phyloP scores from a whole-genome alignment of 192 early-diverging fungal species.

The Rhizophagus clarus region DNA sequence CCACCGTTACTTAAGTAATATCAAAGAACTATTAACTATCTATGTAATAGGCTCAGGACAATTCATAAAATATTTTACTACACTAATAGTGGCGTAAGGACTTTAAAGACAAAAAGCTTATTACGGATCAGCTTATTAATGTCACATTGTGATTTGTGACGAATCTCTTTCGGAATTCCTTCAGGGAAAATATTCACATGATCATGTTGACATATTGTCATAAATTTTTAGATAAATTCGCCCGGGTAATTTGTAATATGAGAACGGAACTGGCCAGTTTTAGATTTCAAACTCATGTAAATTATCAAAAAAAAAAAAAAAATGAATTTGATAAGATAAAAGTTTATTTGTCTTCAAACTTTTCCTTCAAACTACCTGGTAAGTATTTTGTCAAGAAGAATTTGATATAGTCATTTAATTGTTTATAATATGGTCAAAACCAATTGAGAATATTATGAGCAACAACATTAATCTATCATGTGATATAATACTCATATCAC shows the following conservation, averaged over 20 bases:
- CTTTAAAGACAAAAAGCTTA: too few relatives aligned
- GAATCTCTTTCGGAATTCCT: too few relatives aligned
- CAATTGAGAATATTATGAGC: background rate
- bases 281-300: background rate
- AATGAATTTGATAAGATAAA: background rate
- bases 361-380: background rate
- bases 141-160: too few relatives aligned
- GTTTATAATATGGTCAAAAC: background rate
- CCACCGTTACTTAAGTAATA: constrained; percentile 7
- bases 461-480: background rate
- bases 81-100: too few relatives aligned
- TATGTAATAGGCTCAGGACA: background rate
- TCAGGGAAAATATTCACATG: too few relatives aligned
- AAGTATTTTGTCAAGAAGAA: background rate
- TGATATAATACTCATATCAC: background rate
- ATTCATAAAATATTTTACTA: too few relatives aligned
- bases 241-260: too few relatives aligned
- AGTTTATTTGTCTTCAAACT: background rate
- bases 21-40: background rate
- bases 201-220: too few relatives aligned
- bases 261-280: background rate
- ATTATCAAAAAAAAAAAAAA: background rate
- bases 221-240: too few relatives aligned
- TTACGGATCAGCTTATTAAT: too few relatives aligned
- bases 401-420: background rate